Percentiles rank a stretch among this genome's conserved stretches.
Conservation (phyloP, 768 basidiomycete species). For the Guyanaporus albipodus region DNA sequence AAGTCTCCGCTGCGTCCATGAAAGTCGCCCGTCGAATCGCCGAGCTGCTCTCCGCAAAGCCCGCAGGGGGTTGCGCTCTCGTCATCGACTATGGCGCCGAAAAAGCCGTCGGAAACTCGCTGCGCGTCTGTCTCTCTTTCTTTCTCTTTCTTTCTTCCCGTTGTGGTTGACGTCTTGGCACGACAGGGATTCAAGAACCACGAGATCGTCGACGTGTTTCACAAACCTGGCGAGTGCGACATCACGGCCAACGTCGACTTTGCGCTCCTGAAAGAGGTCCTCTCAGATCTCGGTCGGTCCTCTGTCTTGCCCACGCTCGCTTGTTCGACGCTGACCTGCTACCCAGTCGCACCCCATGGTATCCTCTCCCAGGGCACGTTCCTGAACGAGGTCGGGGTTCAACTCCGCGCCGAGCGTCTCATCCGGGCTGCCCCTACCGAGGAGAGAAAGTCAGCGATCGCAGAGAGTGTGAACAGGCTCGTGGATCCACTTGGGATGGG, state of each 20-base stretch:
- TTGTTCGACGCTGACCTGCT: conserved; percentile 3
- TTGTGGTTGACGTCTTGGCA: neutral
- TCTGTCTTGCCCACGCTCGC: neutral
- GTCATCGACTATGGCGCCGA: conserved; percentile 89
- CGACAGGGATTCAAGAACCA: conserved; percentile 86
- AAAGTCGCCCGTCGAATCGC: conserved; percentile 66
- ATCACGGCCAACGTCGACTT: conserved; percentile 98
- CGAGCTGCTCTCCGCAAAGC: conserved; percentile 45
- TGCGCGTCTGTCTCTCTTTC: conserved; percentile 59
- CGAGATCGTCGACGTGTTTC: conserved; percentile 78
- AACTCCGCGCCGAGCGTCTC: conserved; percentile 60
- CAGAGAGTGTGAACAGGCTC: conserved; percentile 61
- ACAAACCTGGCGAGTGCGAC: conserved; percentile 83
- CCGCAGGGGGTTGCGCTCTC: conserved; percentile 56
- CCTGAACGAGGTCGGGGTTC: conserved; percentile 73
- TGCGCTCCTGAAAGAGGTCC: conserved; percentile 76
- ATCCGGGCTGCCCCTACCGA: conserved; percentile 45
- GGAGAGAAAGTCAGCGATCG: conserved; percentile 51
- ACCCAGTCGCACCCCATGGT: conserved; percentile 48
- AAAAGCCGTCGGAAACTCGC: conserved; percentile 63
- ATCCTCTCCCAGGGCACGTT: conserved; percentile 76
- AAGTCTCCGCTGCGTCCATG: conserved; percentile 73
- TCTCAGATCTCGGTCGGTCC: conserved; percentile 57
- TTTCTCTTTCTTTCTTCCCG: neutral
- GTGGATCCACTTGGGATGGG: conserved; percentile 86